Evolutionary conservation across 2,329 filamentous ascomycete species (phyloP).

Genomic region (Hawksworthiomyces lignivorus): DNA sequence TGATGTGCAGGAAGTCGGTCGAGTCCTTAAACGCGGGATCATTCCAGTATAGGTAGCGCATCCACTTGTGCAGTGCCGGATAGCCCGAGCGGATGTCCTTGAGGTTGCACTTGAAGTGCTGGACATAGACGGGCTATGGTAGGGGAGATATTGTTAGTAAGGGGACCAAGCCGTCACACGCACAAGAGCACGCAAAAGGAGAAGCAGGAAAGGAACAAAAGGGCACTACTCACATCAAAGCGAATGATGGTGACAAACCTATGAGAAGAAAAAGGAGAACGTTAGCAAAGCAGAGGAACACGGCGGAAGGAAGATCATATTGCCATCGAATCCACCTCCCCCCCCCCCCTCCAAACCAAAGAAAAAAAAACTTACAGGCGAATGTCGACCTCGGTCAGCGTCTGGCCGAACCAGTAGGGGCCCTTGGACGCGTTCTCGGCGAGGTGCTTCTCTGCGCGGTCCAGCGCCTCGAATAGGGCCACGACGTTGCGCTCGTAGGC

Average conservation of each 20-base stretch:
- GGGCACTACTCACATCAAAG: constrained; percentile 59
- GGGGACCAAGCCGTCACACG: too few relatives aligned
- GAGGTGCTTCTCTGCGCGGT: constrained; percentile 68
- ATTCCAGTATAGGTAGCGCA: constrained; percentile 80
- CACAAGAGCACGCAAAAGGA: background rate
- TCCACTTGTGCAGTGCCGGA: constrained; percentile 71
- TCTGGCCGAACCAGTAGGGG: constrained; percentile 68
- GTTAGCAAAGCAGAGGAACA: constrained; percentile 9
- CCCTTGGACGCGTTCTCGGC: constrained; percentile 28
- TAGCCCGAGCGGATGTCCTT: constrained; percentile 79
- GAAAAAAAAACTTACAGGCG: constrained; percentile 44
- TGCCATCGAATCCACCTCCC: too few relatives aligned
- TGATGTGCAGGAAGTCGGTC: constrained; percentile 93
- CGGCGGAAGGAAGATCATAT: background rate
- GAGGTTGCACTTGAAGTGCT: constrained; percentile 84
- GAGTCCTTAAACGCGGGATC: constrained; percentile 69
- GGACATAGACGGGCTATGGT: constrained; percentile 61
- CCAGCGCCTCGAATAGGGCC: constrained; percentile 67
- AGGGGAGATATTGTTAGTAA: constrained; percentile 1
- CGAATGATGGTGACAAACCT: constrained; percentile 62
- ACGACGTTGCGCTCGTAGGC: constrained; percentile 71
- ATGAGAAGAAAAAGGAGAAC: constrained; percentile 10
- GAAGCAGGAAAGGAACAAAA: constrained; percentile 1
- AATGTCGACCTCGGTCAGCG: constrained; percentile 75
- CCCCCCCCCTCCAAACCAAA: too few relatives aligned